Conservation (phyloP, 176 grass and related monocot species). For the Oryza nivara region DNA sequence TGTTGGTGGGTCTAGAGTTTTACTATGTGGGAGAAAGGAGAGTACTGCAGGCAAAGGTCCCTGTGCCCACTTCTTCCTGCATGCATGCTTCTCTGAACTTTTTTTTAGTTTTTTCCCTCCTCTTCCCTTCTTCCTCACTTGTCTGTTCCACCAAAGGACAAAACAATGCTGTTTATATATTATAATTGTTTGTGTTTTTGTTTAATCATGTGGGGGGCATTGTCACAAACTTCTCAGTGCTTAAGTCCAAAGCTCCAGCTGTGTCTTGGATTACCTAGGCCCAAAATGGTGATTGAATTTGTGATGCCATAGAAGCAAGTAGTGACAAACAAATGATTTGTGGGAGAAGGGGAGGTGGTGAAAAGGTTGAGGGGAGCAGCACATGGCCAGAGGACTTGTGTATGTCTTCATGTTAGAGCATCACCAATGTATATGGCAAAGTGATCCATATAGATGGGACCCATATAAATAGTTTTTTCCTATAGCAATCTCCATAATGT, state of each 20-base stretch:
- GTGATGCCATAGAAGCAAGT: constrained; percentile 47
- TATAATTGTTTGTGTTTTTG: neutral
- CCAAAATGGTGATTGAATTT: constrained; percentile 25
- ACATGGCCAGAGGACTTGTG: constrained; percentile 43
- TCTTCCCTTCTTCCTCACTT: constrained; percentile 19
- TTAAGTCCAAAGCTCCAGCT: constrained; percentile 32
- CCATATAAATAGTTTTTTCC: no score
- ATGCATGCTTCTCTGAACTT: constrained; percentile 39
- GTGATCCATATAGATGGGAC: no score
- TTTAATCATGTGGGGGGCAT: neutral
- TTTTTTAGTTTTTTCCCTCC: constrained; percentile 7
- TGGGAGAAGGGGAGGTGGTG: neutral
- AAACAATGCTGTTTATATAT: constrained; percentile 34
- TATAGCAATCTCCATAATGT: no score
- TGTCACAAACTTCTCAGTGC: neutral
- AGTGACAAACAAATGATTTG: constrained; percentile 60
- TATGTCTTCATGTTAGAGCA: neutral
- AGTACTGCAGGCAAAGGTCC: constrained; percentile 2
- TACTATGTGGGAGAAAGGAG: constrained; percentile 31
- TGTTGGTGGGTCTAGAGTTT: constrained; percentile 29
- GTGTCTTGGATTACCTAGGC: constrained; percentile 25
- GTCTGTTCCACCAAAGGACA: constrained; percentile 33
- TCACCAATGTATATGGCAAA: no score
- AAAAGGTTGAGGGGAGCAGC: constrained; percentile 43
- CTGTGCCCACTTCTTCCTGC: constrained; percentile 43